These are phyloP conservation scores for Selaginella moellendorffii DNA, from an alignment of 75 land plant species.

Conservation along the genomic window DNA sequence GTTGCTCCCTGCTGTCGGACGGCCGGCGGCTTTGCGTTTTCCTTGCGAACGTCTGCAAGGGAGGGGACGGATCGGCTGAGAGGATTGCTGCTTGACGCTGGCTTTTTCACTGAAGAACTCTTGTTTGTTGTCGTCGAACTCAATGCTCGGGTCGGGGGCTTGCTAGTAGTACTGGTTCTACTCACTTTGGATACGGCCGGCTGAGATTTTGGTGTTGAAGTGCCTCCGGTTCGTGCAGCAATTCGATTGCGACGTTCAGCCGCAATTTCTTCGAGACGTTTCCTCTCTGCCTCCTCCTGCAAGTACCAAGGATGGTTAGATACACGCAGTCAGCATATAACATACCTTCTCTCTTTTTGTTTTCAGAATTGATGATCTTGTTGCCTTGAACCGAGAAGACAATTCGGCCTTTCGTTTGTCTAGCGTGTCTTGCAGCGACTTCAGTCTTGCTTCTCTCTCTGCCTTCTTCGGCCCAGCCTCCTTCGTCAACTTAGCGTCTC, in stretches of 20 bases:
- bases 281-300: constrained; percentile 8
- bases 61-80: neutral
- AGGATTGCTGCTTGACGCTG: neutral
- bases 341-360: constrained; percentile 3
- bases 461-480: constrained; percentile 3
- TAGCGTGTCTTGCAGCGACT: constrained; percentile 6
- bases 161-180: neutral
- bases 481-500: constrained; percentile 1
- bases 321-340: neutral
- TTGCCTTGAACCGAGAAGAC: neutral
- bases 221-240: constrained; percentile 1
- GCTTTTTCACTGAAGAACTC: neutral
- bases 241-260: constrained; percentile 1
- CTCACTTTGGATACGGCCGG: neutral
- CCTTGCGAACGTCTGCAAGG: neutral
- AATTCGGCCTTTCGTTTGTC: constrained; percentile 6
- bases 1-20: neutral
- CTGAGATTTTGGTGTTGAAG: neutral
- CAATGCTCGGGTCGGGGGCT: neutral
- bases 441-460: constrained; percentile 3
- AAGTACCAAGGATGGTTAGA: neutral
- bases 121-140: neutral
- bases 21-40: neutral
- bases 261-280: constrained; percentile 2
- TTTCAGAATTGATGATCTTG: neutral